Percentiles rank a stretch among this genome's conserved stretches.
These are phyloP conservation scores for Tricholoma sp. DNA, from an alignment of 768 basidiomycete species.

Conservation along the genomic window DNA sequence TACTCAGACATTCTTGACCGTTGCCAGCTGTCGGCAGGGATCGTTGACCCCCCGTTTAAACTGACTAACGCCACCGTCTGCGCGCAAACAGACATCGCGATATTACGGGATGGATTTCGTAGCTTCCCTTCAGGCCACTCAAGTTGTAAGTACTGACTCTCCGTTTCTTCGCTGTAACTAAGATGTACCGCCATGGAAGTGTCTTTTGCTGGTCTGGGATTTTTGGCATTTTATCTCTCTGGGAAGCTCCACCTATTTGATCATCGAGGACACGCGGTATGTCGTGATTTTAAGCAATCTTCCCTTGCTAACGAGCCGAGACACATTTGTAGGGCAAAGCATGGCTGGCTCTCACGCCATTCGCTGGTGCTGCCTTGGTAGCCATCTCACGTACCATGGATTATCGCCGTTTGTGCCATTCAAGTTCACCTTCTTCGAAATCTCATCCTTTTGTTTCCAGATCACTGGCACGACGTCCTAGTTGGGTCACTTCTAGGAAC, in stretches of 20 bases:
- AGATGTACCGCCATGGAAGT: constrained; percentile 38
- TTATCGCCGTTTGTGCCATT: constrained; percentile 60
- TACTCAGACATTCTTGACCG: constrained; percentile 55
- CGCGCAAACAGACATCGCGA: constrained; percentile 54
- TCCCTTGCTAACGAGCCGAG: constrained; percentile 3
- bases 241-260: constrained; percentile 94
- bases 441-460: constrained; percentile 29
- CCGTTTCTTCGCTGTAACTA: not conserved
- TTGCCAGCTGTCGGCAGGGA: constrained; percentile 63
- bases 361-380: constrained; percentile 71
- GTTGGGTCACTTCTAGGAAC: constrained; percentile 76
- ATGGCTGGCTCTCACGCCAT: constrained; percentile 78
- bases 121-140: constrained; percentile 93
- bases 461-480: constrained; percentile 91
- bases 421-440: not conserved
- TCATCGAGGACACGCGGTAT: constrained; percentile 62
- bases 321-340: constrained; percentile 53
- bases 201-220: constrained; percentile 90
- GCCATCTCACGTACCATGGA: constrained; percentile 91
- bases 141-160: constrained; percentile 49
- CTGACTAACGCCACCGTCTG: constrained; percentile 76
- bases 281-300: constrained; percentile 11
- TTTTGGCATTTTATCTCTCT: constrained; percentile 81
- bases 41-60: constrained; percentile 65
- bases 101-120: constrained; percentile 80